Base-by-base conservation (phyloP, 441 rosid species). In the Sinapis alba region DNA sequence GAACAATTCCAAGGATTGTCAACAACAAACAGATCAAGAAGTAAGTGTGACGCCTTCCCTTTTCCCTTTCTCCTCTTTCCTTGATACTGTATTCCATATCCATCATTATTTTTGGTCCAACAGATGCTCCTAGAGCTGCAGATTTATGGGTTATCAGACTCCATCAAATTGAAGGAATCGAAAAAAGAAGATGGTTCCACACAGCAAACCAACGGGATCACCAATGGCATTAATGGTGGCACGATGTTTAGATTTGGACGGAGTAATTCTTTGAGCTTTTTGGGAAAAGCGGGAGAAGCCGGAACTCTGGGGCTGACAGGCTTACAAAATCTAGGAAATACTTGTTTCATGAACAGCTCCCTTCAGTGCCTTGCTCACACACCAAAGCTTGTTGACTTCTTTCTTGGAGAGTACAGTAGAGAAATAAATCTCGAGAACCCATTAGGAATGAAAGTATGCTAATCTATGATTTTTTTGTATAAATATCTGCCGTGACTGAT, bases 291-390 rank as follows among this genome's bases (percentile, higher is more conserved):
- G 15, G 86, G 86, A 72, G 96, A 90, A 83, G 88, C 86, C 68
- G 96, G 96, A 71, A 87, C 86, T 72, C 78, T 90, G 80, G 96
- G 96, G 73, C 65, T 90, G 81, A 83, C 91, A 43, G 96, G 93
- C 78, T 82, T 90, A 81, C 96, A 90, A 80, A 90, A 90, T 82
- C 89, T 90, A 59, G 96, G 93, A 73, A 90, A 90, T 78, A 90
- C 96, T 65, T 90, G 96, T 78, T 90, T 90, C 80, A 87, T 90
- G 96, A 90, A 90, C 76, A 90, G 96, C 68, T 78, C 91, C 75
- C 83, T 88, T 72, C 96, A 90, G 79, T 90, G 96, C 88, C 82
- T 90, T 84, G 90, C 85, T n/a, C 96, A 88, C 83, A 90, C 93
- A 60, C 96, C 93, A 67, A 88, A 83, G 86, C 88, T 90, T 45